Conservation (phyloP, 2,329 filamentous ascomycete genomes). For the Botrytis porri region DNA sequence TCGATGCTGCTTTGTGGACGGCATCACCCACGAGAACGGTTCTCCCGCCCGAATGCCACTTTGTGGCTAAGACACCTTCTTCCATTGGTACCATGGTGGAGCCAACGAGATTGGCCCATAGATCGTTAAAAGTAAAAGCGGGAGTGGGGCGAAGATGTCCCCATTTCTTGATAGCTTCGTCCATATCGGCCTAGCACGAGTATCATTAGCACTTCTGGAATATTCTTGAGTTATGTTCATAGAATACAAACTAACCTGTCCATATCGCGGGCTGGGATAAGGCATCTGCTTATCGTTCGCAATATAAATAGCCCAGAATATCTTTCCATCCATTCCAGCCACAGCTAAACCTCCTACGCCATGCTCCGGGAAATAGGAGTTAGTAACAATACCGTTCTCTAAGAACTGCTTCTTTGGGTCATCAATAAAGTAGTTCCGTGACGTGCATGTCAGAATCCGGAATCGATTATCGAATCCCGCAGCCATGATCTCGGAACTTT, state of each 20-base stretch:
- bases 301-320: conserved; percentile 14
- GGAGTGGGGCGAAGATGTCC: conserved; percentile 6
- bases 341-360: conserved; percentile 3
- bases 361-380: conserved; percentile 11
- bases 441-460: conserved; percentile 9
- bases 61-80: conserved; percentile 8
- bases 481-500: conserved; percentile 12
- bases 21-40: conserved; percentile 11
- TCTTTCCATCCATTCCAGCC: conserved; percentile 13
- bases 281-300: background rate
- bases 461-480: conserved; percentile 5
- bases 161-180: conserved; percentile 9
- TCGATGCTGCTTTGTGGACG: conserved; percentile 6
- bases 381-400: background rate
- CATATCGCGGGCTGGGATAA: conserved; percentile 10
- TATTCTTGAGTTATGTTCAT: background rate
- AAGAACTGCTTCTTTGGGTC: conserved; percentile 10
- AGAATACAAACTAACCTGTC: conserved; percentile 6
- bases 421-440: conserved; percentile 4
- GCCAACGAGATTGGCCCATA: background rate
- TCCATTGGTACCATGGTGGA: conserved; percentile 4
- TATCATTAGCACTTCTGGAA: background rate
- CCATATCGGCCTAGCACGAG: background rate
- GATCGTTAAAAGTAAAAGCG: conserved; percentile 3
- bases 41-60: conserved; percentile 12